phyloP scores from a whole-genome alignment of 2,329 filamentous ascomycete species.

The Decorospora gaudefroyi region DNA sequence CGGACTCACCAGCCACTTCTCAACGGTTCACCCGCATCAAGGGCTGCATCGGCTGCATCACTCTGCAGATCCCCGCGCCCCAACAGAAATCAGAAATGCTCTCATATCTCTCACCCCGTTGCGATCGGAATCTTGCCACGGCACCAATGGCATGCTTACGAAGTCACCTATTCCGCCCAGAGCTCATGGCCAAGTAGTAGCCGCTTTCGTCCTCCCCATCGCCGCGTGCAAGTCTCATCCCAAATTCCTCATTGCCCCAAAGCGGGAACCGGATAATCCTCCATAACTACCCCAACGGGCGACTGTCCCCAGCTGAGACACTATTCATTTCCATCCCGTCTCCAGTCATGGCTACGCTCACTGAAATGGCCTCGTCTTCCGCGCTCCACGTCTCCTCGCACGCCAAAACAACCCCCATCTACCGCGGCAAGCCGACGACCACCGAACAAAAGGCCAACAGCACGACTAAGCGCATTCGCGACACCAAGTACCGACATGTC shows the following conservation, averaged over 20 bases:
- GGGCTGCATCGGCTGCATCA: conserved; percentile 17
- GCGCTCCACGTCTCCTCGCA: conserved; percentile 28
- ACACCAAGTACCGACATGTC: conserved; percentile 83
- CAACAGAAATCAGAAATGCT: conserved; percentile 23
- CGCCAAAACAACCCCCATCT: conserved; percentile 30
- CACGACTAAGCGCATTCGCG: conserved; percentile 26
- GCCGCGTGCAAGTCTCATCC: conserved; percentile 21
- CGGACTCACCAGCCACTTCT: conserved; percentile 7
- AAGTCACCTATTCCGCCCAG: conserved; percentile 11
- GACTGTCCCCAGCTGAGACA: conserved; percentile 8
- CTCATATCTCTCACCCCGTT: conserved; percentile 18
- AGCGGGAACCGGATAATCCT: no score
- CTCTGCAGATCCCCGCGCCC: conserved; percentile 23
- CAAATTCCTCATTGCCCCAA: conserved; percentile 10
- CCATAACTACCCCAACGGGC: no score
- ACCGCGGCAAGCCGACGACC: conserved; percentile 32
- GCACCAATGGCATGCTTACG: conserved; percentile 18
- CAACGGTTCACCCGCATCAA: conserved; percentile 10
- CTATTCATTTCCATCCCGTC: conserved; percentile 6
- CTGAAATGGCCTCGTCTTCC: conserved; percentile 30
- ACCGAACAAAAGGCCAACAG: conserved; percentile 20
- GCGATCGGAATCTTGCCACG: conserved; percentile 8
- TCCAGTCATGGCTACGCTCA: conserved; percentile 41
- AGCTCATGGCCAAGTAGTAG: conserved; percentile 23
- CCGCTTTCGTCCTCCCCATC: conserved; percentile 24